Evolutionary conservation across 352 stramenopile genomes (phyloP).

Genomic region (Pythium rishiriense): DNA sequence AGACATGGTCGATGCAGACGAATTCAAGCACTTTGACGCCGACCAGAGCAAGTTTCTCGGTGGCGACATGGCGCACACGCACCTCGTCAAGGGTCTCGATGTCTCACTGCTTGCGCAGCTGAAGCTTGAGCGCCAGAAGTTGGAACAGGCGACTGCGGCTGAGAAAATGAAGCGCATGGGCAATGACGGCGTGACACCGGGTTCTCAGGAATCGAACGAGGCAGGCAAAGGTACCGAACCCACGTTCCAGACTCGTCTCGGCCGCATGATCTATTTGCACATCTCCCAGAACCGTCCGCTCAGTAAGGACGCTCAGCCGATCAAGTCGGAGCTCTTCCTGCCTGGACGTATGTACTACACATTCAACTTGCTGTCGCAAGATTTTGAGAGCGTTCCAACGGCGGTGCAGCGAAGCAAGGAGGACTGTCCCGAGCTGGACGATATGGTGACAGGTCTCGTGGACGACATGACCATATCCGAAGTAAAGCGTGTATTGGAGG

Average conservation of each 20-base stretch:
- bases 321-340: slow-evolving; percentile 68
- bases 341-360: slow-evolving; percentile 77
- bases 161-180: slow-evolving; percentile 31
- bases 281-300: slow-evolving; percentile 43
- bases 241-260: slow-evolving; percentile 59
- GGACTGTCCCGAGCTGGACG: slow-evolving; percentile 60
- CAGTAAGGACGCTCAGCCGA: slow-evolving; percentile 2
- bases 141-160: slow-evolving; percentile 33
- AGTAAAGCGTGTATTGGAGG: slow-evolving; percentile 43
- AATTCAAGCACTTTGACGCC: slow-evolving; percentile 55
- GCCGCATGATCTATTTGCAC: slow-evolving; percentile 66
- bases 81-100: slow-evolving; percentile 90
- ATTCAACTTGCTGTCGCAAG: slow-evolving; percentile 46
- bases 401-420: slow-evolving; percentile 76
- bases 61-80: slow-evolving; percentile 73
- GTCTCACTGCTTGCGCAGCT: slow-evolving; percentile 84
- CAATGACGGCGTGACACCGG: background rate
- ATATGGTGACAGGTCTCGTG: slow-evolving; percentile 56
- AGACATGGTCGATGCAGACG: slow-evolving; percentile 43
- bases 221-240: slow-evolving; percentile 28
- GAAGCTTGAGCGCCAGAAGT: slow-evolving; percentile 72
- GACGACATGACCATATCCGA: slow-evolving; percentile 45
- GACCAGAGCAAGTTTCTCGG: slow-evolving; percentile 59
- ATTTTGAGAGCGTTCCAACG: slow-evolving; percentile 53
- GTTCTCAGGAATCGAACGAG: slow-evolving; percentile 21